Conservation (phyloP, 805 yeast species). For the Saccharomycopsis fermentans region DNA sequence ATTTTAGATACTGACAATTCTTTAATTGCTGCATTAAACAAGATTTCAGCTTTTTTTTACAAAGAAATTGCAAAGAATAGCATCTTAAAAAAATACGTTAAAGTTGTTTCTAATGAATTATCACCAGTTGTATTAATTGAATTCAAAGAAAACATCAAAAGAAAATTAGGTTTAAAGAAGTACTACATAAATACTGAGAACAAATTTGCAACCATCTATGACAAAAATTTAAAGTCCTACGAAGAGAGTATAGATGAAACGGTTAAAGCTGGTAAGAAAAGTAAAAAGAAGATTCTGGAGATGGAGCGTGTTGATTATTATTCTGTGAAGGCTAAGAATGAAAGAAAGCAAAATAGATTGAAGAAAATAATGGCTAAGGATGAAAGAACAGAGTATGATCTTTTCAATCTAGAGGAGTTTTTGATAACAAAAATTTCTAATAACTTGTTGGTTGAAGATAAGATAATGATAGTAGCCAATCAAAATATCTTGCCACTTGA, state of each 20-base stretch:
- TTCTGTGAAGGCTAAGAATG: slow-evolving; percentile 5
- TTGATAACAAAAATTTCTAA: slow-evolving; percentile 62
- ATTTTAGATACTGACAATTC: slow-evolving; percentile 39
- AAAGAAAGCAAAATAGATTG: slow-evolving; percentile 7
- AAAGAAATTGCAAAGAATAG: slow-evolving; percentile 32
- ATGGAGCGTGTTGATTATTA: slow-evolving; percentile 16
- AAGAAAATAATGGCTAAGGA: neutral
- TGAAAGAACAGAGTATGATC: slow-evolving; percentile 21
- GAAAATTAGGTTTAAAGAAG: slow-evolving; percentile 35
- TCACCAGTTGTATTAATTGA: slow-evolving; percentile 68
- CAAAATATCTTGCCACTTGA: slow-evolving; percentile 68
- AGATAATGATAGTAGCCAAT: slow-evolving; percentile 43
- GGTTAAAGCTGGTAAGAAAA: neutral
- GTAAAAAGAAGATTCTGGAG: neutral
- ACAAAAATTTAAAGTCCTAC: slow-evolving; percentile 5
- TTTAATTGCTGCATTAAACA: slow-evolving; percentile 27
- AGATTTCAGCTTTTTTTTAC: slow-evolving; percentile 32
- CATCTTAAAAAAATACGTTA: slow-evolving; percentile 30
- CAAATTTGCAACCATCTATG: slow-evolving; percentile 27
- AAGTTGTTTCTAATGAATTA: slow-evolving; percentile 42
- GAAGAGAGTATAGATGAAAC: neutral
- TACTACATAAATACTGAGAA: slow-evolving; percentile 25
- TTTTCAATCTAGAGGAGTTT: slow-evolving; percentile 43
- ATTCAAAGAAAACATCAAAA: slow-evolving; percentile 39
- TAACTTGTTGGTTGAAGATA: slow-evolving; percentile 37